Evolutionary conservation across 495 filamentous ascomycete species (phyloP).

Genomic region (Podospora australis): DNA sequence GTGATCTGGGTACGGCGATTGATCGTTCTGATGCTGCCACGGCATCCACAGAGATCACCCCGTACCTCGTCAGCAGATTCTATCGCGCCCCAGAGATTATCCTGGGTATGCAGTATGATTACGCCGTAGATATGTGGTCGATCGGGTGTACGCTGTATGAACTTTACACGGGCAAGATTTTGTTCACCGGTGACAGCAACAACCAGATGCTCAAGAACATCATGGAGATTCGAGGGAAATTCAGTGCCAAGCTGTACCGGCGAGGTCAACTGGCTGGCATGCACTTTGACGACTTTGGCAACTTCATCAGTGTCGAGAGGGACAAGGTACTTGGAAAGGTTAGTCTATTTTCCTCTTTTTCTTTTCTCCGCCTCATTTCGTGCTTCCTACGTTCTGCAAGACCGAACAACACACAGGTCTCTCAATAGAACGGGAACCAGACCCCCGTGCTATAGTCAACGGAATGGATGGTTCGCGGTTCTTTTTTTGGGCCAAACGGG

Average conservation of each 20-base stretch:
- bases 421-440: neutral
- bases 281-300: constrained; percentile 83
- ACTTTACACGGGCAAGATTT: constrained; percentile 92
- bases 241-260: constrained; percentile 78
- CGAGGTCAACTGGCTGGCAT: constrained; percentile 62
- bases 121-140: constrained; percentile 94
- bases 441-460: neutral
- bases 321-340: constrained; percentile 81
- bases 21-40: constrained; percentile 66
- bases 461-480: constrained; percentile 1
- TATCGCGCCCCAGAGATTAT: constrained; percentile 97
- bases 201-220: constrained; percentile 96
- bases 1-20: constrained; percentile 90
- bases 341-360: constrained; percentile 23
- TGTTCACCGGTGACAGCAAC: constrained; percentile 92
- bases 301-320: constrained; percentile 79
- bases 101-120: constrained; percentile 88
- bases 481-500: constrained; percentile 10
- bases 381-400: neutral
- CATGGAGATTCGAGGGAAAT: constrained; percentile 93
- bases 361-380: constrained; percentile 12
- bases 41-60: constrained; percentile 73
- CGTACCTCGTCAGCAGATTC: constrained; percentile 92
- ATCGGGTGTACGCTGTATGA: constrained; percentile 96
- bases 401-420: neutral